Percentiles rank a stretch among this genome's conserved stretches.
Conservation (phyloP, 768 basidiomycete genomes). For the Agrocybe pediades region DNA sequence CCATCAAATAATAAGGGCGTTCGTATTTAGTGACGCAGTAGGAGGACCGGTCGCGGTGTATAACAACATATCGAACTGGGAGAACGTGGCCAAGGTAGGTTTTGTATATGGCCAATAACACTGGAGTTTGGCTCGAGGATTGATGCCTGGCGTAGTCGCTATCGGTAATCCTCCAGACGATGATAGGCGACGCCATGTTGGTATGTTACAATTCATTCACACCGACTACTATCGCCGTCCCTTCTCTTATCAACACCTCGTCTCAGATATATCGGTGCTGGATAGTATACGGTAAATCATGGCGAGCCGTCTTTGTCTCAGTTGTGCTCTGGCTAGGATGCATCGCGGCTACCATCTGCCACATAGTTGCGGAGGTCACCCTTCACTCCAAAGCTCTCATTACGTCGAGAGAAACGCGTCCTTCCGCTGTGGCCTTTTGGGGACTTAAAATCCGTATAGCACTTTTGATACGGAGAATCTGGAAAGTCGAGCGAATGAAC, state of each 20-base stretch:
- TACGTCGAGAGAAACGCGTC: neutral
- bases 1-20: no score
- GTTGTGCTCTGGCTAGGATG: neutral
- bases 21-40: no score
- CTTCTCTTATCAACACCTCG: neutral
- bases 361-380: neutral
- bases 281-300: neutral
- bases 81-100: no score
- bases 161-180: neutral
- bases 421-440: neutral
- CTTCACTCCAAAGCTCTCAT: neutral
- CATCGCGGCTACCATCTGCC: neutral
- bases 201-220: no score
- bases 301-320: neutral
- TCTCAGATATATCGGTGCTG: conserved; percentile 1
- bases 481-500: neutral
- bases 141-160: no score
- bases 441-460: neutral
- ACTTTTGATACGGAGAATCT: neutral
- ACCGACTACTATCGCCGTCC: no score
- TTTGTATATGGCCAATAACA: no score
- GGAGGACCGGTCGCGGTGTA: no score
- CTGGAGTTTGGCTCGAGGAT: no score
- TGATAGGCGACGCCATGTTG: neutral
- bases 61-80: no score